Percentiles rank a stretch among this genome's conserved stretches.
Evolutionary conservation across 768 basidiomycete genomes (phyloP).

Genomic region (Rhizopogon vesiculosus): DNA sequence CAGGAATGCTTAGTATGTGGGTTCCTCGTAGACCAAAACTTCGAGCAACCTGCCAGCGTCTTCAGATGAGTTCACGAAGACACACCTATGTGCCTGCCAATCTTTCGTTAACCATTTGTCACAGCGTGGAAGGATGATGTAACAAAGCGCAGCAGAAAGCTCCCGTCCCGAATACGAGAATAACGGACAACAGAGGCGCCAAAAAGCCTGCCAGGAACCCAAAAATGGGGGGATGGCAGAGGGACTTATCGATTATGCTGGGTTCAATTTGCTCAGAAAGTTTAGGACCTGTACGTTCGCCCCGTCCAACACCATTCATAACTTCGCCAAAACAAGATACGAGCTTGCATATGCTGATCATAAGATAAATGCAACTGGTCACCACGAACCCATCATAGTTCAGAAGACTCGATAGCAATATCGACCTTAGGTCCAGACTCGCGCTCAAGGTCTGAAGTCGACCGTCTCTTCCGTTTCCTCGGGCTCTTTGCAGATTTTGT

Average conservation of each 20-base stretch:
- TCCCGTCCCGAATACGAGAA: not conserved
- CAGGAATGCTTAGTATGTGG: no score
- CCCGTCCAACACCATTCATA: no score
- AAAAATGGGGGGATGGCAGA: no score
- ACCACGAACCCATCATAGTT: not conserved
- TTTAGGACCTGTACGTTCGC: no score
- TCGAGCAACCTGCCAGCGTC: no score
- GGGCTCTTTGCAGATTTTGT: conserved; percentile 16
- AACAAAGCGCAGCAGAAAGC: not conserved
- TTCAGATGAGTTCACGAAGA: not conserved
- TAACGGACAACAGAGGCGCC: not conserved
- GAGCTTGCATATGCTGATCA: not conserved
- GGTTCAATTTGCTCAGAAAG: no score
- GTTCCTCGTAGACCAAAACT: no score
- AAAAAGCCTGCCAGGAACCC: not conserved
- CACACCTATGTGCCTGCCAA: not conserved
- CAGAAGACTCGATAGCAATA: conserved; percentile 29
- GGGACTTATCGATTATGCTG: no score
- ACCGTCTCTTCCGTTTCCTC: conserved; percentile 3
- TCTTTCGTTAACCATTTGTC: not conserved
- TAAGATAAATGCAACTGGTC: no score
- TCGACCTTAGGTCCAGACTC: conserved; percentile 32
- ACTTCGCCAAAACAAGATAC: not conserved
- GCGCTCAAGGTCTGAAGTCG: not conserved
- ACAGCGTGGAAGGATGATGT: no score